Evolutionary conservation across 192 early-diverging fungal species (phyloP), one percentile per base, ranked within the genome.

Genomic region (Coemansia sp.): DNA sequence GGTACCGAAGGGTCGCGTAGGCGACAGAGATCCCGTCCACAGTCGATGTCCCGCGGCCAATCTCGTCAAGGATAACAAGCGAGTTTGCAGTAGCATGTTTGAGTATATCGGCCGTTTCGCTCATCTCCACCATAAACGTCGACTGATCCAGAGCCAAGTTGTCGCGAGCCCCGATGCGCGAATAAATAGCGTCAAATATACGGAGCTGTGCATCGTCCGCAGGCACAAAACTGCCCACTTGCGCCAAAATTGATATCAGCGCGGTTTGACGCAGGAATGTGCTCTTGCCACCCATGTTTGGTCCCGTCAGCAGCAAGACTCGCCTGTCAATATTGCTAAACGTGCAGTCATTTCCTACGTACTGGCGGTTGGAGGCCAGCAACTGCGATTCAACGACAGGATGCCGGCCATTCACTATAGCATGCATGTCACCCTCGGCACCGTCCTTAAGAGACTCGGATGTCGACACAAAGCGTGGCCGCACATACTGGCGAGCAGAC

Each of bases 1-100:
- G 59, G 36, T 89, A 78, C 65, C 86, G 72, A 11, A 92, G 76
- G 0, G 89, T 89, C 1, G 93, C 90, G 62, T 89, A 92, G 3
- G 92, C 91, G 42, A 94, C 87, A 24, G 90, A 86, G 10, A 91
- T 80, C 7, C 91, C 92, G 55, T 94, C 92, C 16, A 84, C 46
- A 4, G 89, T 91, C 0, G 83, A 70, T 2, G 75, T 85, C 46
- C 83, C 83, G 10, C 96, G 73, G 12, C 95, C 96, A 42, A 98
- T 88, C 79, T 98, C 96, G 70, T 98, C 96, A 64, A 98, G 92
- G 65, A 98, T 89, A 0, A 98, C 91, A 54, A 98, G 77, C 43
- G 89, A 90, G 7, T 76, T 63, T 10, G 84, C 74, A 2, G 89
- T 92, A 10, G 88, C 89, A 49, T 92, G 87, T 46, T 88, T 77